Evolutionary conservation across 495 filamentous ascomycete genomes (phyloP).

Genomic region (Aspergillus campestris): DNA sequence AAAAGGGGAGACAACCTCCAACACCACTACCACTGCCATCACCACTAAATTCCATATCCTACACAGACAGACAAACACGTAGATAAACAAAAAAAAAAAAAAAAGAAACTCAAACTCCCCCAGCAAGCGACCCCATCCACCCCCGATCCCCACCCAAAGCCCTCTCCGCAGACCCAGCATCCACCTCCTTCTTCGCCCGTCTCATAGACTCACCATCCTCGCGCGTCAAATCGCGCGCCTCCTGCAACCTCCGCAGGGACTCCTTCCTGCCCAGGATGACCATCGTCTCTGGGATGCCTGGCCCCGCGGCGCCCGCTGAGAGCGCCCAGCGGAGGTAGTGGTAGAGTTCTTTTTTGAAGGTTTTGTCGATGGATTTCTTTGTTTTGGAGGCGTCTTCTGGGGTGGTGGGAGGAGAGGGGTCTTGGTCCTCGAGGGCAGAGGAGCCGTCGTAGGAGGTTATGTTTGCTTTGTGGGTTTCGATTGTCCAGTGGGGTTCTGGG

Average conservation of each 20-base stretch:
- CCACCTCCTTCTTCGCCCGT: not conserved
- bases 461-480: slow-evolving; percentile 28
- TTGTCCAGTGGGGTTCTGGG: slow-evolving; percentile 28
- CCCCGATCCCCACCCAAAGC: slow-evolving; percentile 13
- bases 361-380: slow-evolving; percentile 18
- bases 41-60: too few relatives aligned
- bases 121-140: slow-evolving; percentile 37
- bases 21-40: too few relatives aligned
- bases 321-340: slow-evolving; percentile 63
- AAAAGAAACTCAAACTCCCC: slow-evolving; percentile 1
- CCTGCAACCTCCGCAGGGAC: slow-evolving; percentile 44
- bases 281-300: slow-evolving; percentile 51
- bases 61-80: not conserved
- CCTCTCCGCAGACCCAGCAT: slow-evolving; percentile 1
- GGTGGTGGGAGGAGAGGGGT: not conserved
- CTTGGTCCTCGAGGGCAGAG: slow-evolving; percentile 2
- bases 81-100: not conserved
- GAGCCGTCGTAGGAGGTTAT: slow-evolving; percentile 33
- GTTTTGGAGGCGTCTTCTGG: slow-evolving; percentile 5
- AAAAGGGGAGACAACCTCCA: too few relatives aligned
- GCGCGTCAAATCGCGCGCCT: slow-evolving; percentile 31
- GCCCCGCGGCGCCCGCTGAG: slow-evolving; percentile 48
- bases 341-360: slow-evolving; percentile 39
- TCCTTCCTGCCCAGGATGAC: slow-evolving; percentile 53
- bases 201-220: slow-evolving; percentile 11